Percentiles rank a stretch among this genome's conserved stretches.
Conservation (phyloP, 164 flowering plant species). For the Magnolia kwangsiensis region DNA sequence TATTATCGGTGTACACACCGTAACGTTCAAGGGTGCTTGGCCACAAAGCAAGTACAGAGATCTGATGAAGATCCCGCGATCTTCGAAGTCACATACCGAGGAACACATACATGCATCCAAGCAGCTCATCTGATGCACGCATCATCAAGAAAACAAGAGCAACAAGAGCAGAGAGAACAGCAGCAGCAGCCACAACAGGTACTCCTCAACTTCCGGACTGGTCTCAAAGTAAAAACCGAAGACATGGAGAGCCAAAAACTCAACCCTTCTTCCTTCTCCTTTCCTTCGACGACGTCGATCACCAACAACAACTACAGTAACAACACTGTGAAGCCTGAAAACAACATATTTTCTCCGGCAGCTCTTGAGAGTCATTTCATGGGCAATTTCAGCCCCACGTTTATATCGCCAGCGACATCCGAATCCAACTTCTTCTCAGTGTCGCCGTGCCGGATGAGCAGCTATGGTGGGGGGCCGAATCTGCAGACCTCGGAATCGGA, state of each 20-base stretch:
- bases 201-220: conserved; percentile 27
- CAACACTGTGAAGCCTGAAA: conserved; percentile 15
- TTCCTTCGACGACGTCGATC: conserved; percentile 25
- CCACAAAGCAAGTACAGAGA: conserved; percentile 93
- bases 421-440: conserved; percentile 49
- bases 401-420: conserved; percentile 59
- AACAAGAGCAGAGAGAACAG: background rate
- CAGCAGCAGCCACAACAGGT: conserved; percentile 15
- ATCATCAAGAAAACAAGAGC: conserved; percentile 11
- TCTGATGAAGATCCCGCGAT: conserved; percentile 70
- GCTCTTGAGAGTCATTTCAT: conserved; percentile 18
- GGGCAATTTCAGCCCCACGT: conserved; percentile 37
- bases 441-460: conserved; percentile 31
- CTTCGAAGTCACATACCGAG: conserved; percentile 76
- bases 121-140: conserved; percentile 17
- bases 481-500: conserved; percentile 45
- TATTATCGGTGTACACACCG: conserved; percentile 91
- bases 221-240: conserved; percentile 39
- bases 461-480: conserved; percentile 22
- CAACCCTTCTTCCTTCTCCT: conserved; percentile 28
- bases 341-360: conserved; percentile 19
- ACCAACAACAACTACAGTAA: background rate
- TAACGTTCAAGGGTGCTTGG: conserved; percentile 60
- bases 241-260: conserved; percentile 29
- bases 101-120: conserved; percentile 60